Conservation (phyloP, 1,284 basidiomycete species). For the Puccinia polysora region DNA sequence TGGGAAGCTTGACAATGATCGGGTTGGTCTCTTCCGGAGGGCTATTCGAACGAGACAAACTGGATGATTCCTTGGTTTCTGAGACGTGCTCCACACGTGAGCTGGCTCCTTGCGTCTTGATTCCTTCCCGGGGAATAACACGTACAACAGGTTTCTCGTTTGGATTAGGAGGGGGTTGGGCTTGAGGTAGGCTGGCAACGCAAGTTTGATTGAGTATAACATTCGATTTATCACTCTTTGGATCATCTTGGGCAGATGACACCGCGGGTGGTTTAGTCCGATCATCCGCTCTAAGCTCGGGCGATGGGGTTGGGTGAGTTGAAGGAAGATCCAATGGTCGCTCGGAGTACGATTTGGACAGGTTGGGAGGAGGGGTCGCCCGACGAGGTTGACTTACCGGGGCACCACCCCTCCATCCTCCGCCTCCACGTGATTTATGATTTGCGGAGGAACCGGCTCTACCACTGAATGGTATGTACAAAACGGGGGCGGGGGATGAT, state of each 20-base stretch:
- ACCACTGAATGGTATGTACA: neutral
- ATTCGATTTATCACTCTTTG: neutral
- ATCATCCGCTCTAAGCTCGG: neutral
- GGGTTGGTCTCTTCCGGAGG: neutral
- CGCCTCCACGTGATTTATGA: conserved; percentile 1
- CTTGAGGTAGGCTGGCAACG: neutral
- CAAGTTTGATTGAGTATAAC: neutral
- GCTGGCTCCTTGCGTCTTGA: too few relatives aligned
- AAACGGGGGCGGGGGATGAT: too few relatives aligned
- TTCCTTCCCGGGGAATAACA: too few relatives aligned
- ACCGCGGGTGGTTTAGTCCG: neutral
- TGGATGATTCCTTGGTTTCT: neutral
- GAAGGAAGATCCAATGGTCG: too few relatives aligned
- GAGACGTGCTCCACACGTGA: neutral
- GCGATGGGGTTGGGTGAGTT: neutral
- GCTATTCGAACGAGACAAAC: conserved; percentile 1
- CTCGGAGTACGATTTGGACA: neutral
- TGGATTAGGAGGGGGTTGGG: conserved; percentile 1
- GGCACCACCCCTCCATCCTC: conserved; percentile 14
- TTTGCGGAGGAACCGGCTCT: conserved; percentile 1
- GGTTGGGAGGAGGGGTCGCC: neutral
- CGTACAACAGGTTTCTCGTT: neutral
- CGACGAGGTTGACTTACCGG: conserved; percentile 7
- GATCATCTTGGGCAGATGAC: neutral
- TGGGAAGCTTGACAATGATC: conserved; percentile 25